Conservation (phyloP, 257 asterid genomes). For the Ocimum tenuiflorum region DNA sequence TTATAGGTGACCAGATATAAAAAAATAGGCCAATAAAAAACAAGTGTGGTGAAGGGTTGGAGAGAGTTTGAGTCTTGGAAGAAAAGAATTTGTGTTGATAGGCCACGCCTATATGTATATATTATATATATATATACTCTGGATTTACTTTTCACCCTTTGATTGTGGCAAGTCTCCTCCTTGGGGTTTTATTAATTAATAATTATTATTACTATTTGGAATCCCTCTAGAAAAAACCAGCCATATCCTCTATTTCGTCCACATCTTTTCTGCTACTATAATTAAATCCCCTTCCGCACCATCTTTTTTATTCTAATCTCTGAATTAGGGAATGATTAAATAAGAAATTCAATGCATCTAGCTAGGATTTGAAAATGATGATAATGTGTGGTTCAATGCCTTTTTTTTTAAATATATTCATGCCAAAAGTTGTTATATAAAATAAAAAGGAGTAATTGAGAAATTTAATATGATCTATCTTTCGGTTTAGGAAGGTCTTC, state of each 20-base stretch:
- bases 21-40: conserved; percentile 2
- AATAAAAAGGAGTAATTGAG: too few relatives aligned
- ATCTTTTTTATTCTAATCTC: neutral
- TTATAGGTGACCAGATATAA: neutral
- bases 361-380: neutral
- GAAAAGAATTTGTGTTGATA: conserved; percentile 25
- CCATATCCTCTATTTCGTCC: too few relatives aligned
- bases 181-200: too few relatives aligned
- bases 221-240: conserved; percentile 30
- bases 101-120: conserved; percentile 10
- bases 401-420: too few relatives aligned
- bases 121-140: neutral
- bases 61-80: conserved; percentile 32
- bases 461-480: too few relatives aligned
- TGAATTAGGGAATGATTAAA: neutral
- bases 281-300: conserved; percentile 15
- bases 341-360: neutral
- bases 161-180: conserved; percentile 12
- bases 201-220: conserved; percentile 5
- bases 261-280: neutral
- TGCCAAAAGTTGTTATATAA: too few relatives aligned
- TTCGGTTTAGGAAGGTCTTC: too few relatives aligned
- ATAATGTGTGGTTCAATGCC: neutral
- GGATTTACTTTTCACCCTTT: neutral
- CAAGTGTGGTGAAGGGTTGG: neutral